These are phyloP conservation scores for Claviceps paspali DNA, from an alignment of 2,329 filamentous ascomycete genomes.

Conservation along the genomic window DNA sequence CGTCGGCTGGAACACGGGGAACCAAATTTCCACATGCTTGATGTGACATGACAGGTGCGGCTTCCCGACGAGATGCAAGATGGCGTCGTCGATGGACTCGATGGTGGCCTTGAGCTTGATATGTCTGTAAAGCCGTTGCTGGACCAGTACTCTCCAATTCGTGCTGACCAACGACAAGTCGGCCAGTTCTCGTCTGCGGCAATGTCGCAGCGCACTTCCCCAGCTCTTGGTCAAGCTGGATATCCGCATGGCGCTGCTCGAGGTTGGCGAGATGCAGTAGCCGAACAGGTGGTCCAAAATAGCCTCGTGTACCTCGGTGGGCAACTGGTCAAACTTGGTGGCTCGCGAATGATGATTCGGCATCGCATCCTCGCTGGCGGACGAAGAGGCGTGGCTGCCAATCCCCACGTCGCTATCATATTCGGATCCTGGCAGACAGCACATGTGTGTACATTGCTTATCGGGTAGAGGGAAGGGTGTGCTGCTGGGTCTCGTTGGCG, in stretches of 20 bases:
- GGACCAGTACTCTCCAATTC: slow-evolving; percentile 52
- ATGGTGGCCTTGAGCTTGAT: slow-evolving; percentile 60
- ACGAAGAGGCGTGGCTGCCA: slow-evolving; percentile 6
- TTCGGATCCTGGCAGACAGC: slow-evolving; percentile 12
- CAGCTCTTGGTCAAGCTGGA: slow-evolving; percentile 41
- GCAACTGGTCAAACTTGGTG: slow-evolving; percentile 35
- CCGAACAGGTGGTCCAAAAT: slow-evolving; percentile 60
- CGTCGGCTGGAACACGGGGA: slow-evolving; percentile 54
- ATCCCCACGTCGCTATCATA: slow-evolving; percentile 8
- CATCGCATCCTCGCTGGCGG: slow-evolving; percentile 8
- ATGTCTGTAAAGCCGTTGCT: slow-evolving; percentile 58
- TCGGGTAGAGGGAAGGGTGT: slow-evolving; percentile 44
- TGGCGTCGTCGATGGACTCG: slow-evolving; percentile 43
- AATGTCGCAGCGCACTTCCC: slow-evolving; percentile 51
- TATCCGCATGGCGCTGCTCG: slow-evolving; percentile 38
- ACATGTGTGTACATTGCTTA: slow-evolving; percentile 21
- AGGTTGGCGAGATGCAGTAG: slow-evolving; percentile 46
- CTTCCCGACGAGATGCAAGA: slow-evolving; percentile 42
- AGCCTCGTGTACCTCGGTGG: slow-evolving; percentile 56
- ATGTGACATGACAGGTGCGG: slow-evolving; percentile 48
- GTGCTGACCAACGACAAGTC: slow-evolving; percentile 46
- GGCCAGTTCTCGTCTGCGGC: slow-evolving; percentile 50
- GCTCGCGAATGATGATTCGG: slow-evolving; percentile 10
- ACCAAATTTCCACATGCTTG: slow-evolving; percentile 63
- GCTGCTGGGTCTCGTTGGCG: slow-evolving; percentile 36